Evolutionary conservation across 768 basidiomycete genomes (phyloP), one percentile per base, ranked within the genome.

Genomic region (Rubroboletus pulcherrimus): DNA sequence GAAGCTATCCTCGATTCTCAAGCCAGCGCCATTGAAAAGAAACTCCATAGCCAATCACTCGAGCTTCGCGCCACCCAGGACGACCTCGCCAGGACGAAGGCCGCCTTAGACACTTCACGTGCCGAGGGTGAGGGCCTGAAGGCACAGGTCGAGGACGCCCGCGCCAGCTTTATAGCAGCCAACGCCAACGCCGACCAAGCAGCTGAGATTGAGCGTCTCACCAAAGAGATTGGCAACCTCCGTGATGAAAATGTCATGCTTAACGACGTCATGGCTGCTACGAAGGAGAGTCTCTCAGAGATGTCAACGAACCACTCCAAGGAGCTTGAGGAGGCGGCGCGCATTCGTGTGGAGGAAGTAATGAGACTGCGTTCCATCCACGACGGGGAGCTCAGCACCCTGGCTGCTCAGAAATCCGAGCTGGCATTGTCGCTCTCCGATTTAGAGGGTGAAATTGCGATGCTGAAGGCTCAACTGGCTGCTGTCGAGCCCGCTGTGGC

Each of bases 31-130:
- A 71, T 86, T 21, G 82, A 85, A 71, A 91, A 91, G 74, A 79
- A 81, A 63, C 78, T 89, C 49, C 75, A 75, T 51, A 80, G 73
- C 48, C 75, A 86, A 58, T 81, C 74, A 53, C 73, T 92, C 31
- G 89, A 93, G 61, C 80, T 93, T 41, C 91, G 87, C 64, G 92
- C 91, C 14, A 91, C 92, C 0, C 83, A 86, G 64, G 91, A 93
- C 58, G 91, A 93, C 67, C 83, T 94, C 35, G 65, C 77, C 3
- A 93, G 91, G 75, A 78, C 87, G 6, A 93, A 93, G 69, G 66
- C 80, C 1, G 72, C 81, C 26, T 64, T 85, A 8, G 78, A 84
- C 19, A 56, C 79, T 7, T 74, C 81, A 31, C 77, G 77, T 30
- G 66, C 75, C 4, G 87, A 91, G 60, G 70, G 83, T 7, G 81